A percentile compares a stretch with the other conserved stretches of the same genome.
Evolutionary conservation across 305 asterid species (phyloP).

Genomic region (Nicotiana rustica): DNA sequence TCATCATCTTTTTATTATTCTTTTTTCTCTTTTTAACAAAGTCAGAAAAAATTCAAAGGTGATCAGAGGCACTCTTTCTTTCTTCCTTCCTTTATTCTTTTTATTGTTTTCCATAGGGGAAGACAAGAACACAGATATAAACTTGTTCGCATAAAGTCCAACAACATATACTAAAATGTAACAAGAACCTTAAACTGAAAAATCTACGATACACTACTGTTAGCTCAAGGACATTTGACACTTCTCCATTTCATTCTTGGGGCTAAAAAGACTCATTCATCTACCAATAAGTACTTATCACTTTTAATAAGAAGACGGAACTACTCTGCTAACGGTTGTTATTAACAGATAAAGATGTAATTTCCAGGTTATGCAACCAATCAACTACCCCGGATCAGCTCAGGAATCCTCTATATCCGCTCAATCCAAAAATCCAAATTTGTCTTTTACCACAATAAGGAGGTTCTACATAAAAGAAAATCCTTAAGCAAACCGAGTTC

Average conservation of each 20-base stretch:
- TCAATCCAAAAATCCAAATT: not conserved
- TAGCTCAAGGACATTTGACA: not conserved
- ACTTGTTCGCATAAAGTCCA: not conserved
- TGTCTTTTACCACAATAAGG: not conserved
- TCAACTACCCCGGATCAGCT: conserved; percentile 1
- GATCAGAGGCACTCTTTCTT: conserved; percentile 8
- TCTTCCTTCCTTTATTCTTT: not conserved
- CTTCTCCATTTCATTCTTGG: not conserved
- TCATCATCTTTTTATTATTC: not conserved
- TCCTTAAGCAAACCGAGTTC: not conserved
- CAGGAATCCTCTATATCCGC: not conserved
- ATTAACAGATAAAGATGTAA: not conserved
- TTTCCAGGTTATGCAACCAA: not conserved
- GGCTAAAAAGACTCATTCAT: not conserved
- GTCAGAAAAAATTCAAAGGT: conserved; percentile 11
- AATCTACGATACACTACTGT: not conserved
- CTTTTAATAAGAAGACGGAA: not conserved
- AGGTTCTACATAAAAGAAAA: not conserved
- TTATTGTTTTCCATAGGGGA: not conserved
- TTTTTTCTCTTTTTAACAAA: not conserved
- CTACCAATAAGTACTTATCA: not conserved
- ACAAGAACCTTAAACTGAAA: not conserved
- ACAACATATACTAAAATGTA: conserved; percentile 22
- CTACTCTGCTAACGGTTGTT: not conserved
- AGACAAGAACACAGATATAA: not conserved